Evolutionary conservation across 805 yeast genomes (phyloP), one percentile per base, ranked within the genome.

Genomic region (Teunomyces kruisii): DNA sequence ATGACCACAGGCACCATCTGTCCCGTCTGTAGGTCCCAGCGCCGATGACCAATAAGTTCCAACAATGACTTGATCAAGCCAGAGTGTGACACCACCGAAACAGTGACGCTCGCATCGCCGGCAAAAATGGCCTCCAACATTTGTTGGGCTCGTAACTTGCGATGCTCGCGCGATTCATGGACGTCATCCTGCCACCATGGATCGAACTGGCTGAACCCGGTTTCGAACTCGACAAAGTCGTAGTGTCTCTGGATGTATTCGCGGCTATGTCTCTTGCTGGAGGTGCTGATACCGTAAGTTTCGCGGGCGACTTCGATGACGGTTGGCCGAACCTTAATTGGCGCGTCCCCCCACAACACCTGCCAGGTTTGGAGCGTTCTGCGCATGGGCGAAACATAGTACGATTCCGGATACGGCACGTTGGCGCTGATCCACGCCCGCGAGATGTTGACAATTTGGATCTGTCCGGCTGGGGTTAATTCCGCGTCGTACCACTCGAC

Each of bases 401-500:
- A 63, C 5, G 59, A 47, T 19, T 53, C 44, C 5, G 70, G 70
- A 3, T 49, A n/a, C 3, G 67, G 67, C 16, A 48, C 52, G 12
- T 46, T 35, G 4, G 19, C 22, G 3, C 31, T 39, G 9, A 27
- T 17, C 37, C 39, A 33, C 15, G 26, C 16, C 26, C 37, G 16
- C 15, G 42, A 22, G 10, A 52, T 49, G 5, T 47, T 42, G 6
- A 29, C 19, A 16, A 56, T 48, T 48, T 65, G 64, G 3, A 27
- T 13, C 3, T 33, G 32, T 0, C 70, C 72, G 2, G 32, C 44
- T 2, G 49, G 46, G 5, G 70, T 65, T 16, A 66, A 49, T 30
- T 48, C 43, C 4, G 70, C 70, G 54, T 65, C 70, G 37, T 48
- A 54, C 72, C 72, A 66, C 35, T 51, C 57, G 6, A 57, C 46